Percentiles rank a stretch among this genome's conserved stretches.
phyloP scores from a whole-genome alignment of 2,329 filamentous ascomycete species.

The Ascochyta clinopodiicola region DNA sequence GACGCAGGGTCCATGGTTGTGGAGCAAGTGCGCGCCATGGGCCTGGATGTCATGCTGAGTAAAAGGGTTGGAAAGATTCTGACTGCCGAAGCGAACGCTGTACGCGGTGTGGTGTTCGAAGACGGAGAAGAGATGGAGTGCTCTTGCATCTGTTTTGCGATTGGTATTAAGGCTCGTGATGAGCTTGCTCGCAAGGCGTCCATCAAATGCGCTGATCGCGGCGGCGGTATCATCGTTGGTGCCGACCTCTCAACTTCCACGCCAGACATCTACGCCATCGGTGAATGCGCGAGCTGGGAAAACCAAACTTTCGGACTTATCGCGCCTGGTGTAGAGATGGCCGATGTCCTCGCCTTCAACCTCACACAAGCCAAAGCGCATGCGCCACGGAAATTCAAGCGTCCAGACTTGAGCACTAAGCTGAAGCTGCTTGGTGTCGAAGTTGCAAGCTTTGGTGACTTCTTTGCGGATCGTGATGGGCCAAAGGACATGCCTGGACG shows the following conservation, averaged over 20 bases:
- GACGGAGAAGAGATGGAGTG: conserved; percentile 80
- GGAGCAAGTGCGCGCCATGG: conserved; percentile 78
- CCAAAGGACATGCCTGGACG: conserved; percentile 74
- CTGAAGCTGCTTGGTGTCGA: conserved; percentile 88
- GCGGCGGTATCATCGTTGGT: conserved; percentile 77
- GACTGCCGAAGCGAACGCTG: conserved; percentile 69
- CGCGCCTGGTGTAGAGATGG: conserved; percentile 90
- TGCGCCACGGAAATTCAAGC: conserved; percentile 72
- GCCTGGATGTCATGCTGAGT: conserved; percentile 79
- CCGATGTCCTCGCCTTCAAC: conserved; percentile 89
- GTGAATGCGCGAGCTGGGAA: conserved; percentile 90
- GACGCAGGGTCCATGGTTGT: conserved; percentile 84
- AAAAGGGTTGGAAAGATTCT: conserved; percentile 77
- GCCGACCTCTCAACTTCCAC: conserved; percentile 72
- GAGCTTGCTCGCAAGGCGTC: conserved; percentile 74
- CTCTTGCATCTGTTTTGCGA: conserved; percentile 86
- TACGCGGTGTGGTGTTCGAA: conserved; percentile 78
- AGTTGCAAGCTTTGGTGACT: conserved; percentile 92
- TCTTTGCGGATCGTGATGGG: conserved; percentile 87
- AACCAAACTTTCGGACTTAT: conserved; percentile 88
- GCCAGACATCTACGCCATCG: conserved; percentile 81
- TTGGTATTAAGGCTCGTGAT: conserved; percentile 82
- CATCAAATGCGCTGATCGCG: conserved; percentile 73
- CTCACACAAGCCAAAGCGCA: conserved; percentile 82
- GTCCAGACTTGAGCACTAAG: conserved; percentile 89